Conservation (phyloP, 2,329 filamentous ascomycete species). For the Epichloe gansuensis region DNA sequence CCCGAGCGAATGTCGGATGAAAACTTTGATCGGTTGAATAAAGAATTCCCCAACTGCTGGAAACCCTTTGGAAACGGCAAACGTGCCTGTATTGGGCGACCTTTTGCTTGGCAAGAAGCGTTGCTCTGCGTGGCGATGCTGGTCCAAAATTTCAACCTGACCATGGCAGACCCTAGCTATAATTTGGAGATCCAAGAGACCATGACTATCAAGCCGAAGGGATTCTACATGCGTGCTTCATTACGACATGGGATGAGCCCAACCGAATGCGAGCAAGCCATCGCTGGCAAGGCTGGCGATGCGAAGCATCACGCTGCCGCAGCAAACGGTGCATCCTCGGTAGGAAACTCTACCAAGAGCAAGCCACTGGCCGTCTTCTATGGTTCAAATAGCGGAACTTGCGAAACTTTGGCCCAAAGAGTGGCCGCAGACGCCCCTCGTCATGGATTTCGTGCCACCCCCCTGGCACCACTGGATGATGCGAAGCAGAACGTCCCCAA, state of each 20-base stretch:
- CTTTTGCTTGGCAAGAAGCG: constrained; percentile 65
- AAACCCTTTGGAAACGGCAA: constrained; percentile 66
- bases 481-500: constrained; percentile 47
- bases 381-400: constrained; percentile 64
- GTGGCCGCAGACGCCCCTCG: constrained; percentile 44
- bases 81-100: constrained; percentile 57
- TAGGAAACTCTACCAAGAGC: constrained; percentile 8
- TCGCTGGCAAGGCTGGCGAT: constrained; percentile 21
- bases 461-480: constrained; percentile 44
- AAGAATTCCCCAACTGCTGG: constrained; percentile 49
- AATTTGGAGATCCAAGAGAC: constrained; percentile 40
- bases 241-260: constrained; percentile 36
- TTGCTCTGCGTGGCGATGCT: constrained; percentile 48
- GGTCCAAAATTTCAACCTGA: constrained; percentile 60
- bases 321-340: neutral
- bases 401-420: constrained; percentile 53
- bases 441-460: constrained; percentile 45
- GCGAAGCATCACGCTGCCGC: constrained; percentile 1
- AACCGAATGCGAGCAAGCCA: constrained; percentile 31
- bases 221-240: constrained; percentile 47
- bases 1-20: constrained; percentile 64
- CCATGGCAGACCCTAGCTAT: constrained; percentile 47
- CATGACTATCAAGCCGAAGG: constrained; percentile 49
- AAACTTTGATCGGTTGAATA: constrained; percentile 46
- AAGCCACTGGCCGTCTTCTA: constrained; percentile 53